Evolutionary conservation across 192 early-diverging fungal species (phyloP), one percentile per base, ranked within the genome.

Genomic region (Fimicolochytrium jonesii): DNA sequence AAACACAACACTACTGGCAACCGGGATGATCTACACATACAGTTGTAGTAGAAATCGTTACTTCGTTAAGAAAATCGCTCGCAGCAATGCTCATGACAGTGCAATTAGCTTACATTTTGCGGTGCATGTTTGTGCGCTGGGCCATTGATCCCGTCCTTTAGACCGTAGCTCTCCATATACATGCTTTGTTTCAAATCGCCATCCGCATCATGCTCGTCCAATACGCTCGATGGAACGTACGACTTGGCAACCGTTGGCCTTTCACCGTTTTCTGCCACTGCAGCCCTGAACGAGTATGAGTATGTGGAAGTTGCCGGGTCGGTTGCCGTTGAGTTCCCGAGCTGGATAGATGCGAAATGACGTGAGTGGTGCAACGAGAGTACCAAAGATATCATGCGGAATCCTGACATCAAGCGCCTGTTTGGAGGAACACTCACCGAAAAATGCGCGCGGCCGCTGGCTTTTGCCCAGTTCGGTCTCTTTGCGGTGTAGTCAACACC

Each of bases 201-300:
- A n/a, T n/a, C n/a, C n/a, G n/a, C 48, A 25, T 50, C 48, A 15
- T 25, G 48, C 15, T 50, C 48, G 28, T 50, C 48, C 48, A 50
- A 50, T 3, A 50, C 48, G 4, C 28, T 2, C 48, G 48, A 50
- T 4, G 48, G 48, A 4, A 50, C 48, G 5, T 17, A 29, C 23
- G 30, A 20, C 13, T 23, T 17, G 15, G 23, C 43, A 6, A 23
- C n/a, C 25, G 48, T 29, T 15, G 48, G 25, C 9, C 7, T 7
- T 39, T 17, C 37, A 29, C 20, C 48, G 2, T 20, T 29, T 15
- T 15, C 3, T 4, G 28, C 48, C 3, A 29, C 48, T 20, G 23
- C 25, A 13, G 25, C 20, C 5, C 15, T 3, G 23, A 50, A 50
- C 15, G 48, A 50, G 17, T 4, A 5, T 15, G 25, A 22, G 25